Percentiles rank a stretch among this genome's conserved stretches.
phyloP scores from a whole-genome alignment of 495 filamentous ascomycete species.

The Bathelium albidoporum region DNA sequence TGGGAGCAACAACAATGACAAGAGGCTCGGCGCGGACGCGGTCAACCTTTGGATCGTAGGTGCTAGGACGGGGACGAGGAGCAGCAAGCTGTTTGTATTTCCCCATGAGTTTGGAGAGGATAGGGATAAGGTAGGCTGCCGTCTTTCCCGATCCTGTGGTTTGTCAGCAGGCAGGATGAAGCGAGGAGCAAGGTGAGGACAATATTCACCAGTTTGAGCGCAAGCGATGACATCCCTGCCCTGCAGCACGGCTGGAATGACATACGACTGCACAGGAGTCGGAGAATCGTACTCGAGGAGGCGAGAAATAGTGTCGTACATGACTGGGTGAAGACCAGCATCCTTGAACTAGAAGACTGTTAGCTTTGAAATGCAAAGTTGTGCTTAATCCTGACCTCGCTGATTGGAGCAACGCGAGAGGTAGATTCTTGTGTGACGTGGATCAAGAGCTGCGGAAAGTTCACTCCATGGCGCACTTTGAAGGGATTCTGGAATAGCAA shows the following conservation, averaged over 20 bases:
- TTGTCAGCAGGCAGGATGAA: background rate
- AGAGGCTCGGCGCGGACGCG: conserved; percentile 67
- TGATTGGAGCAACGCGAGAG: conserved; percentile 42
- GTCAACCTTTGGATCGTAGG: conserved; percentile 33
- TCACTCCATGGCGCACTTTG: conserved; percentile 35
- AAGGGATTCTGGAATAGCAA: conserved; percentile 55
- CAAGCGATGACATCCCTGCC: conserved; percentile 74
- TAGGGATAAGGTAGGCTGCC: conserved; percentile 81
- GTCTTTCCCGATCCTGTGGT: conserved; percentile 85
- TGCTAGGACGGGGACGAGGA: conserved; percentile 50
- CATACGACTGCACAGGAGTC: conserved; percentile 79
- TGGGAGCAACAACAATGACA: conserved; percentile 75
- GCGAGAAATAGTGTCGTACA: conserved; percentile 60
- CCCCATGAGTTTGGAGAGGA: conserved; percentile 83
- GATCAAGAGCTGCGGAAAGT: conserved; percentile 39
- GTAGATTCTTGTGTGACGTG: conserved; percentile 50
- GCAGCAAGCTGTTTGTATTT: conserved; percentile 78
- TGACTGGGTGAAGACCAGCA: conserved; percentile 74
- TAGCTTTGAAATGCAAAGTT: background rate
- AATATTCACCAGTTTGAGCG: conserved; percentile 73
- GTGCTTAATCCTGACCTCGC: conserved; percentile 28
- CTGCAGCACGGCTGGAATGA: conserved; percentile 61
- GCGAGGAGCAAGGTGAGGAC: background rate
- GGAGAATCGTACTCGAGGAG: conserved; percentile 56
- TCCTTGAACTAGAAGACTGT: conserved; percentile 47